Base-by-base conservation (phyloP, 352 stramenopile species). In the Pythium scleroteichum region DNA sequence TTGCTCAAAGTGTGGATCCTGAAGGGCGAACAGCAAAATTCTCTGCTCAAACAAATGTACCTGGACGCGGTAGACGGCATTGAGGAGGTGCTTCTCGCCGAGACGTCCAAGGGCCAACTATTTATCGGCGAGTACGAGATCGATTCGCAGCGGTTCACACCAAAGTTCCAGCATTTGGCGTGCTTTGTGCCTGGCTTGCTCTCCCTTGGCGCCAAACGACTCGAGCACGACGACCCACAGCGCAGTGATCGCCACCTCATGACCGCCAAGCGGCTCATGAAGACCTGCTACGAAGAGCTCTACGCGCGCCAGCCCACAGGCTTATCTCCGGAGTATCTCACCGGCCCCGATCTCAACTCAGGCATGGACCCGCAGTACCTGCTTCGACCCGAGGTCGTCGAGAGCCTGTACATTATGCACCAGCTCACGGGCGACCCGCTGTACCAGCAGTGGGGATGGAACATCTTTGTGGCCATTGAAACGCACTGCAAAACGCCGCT, bases 1-100 rank as follows among this genome's bases (percentile, higher is more conserved):
- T 74, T 99, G 55, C 72, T 99, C 33, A 99, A 99, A 77, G 77
- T 96, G 33, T 99, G 91, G 80, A 65, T 99, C 13, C 96, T 98
- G 73, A 95, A 87, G 38, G 92, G 92, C 24, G 80, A 85, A 48
- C 63, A 63, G 6, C 20, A 72, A 19, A 81, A 94, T 35, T 62
- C 49, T 14, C 86, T 80, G 26, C 41, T 87, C 26, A 75, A 85
- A 24, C 64, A 92, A n/a, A 82, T 97, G 57, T 99, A 99, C 60
- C 91, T 99, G 59, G 75, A 91, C 35, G 83, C 94, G 2, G 88
- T 99, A 47, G 77, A 96, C 32, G 96, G 95, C 17, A 94, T 98
- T 35, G 85, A 98, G 29, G 79, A 93, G 59, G 73, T 96, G 39
- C 62, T 99, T 24, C 64, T 99, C 19, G 68, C 72, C 33, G 78